These are phyloP conservation scores for Shiraia bambusicola DNA, from an alignment of 2,329 filamentous ascomycete species.

Conservation along the genomic window DNA sequence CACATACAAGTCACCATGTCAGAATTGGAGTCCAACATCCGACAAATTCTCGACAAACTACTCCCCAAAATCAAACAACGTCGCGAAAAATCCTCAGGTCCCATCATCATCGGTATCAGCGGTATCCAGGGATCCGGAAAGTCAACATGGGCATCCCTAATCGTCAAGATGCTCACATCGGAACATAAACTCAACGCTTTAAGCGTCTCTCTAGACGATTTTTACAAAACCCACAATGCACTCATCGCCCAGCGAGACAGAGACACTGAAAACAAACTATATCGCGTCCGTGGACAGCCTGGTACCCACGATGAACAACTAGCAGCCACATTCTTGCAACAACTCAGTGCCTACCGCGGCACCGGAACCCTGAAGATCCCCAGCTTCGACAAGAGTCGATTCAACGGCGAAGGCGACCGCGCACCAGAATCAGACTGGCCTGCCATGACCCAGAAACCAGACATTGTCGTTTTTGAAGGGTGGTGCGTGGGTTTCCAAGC, in stretches of 20 bases:
- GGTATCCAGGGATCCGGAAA: conserved; percentile 92
- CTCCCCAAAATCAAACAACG: conserved; percentile 29
- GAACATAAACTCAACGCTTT: conserved; percentile 30
- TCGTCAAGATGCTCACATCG: conserved; percentile 29
- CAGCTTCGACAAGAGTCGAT: conserved; percentile 80
- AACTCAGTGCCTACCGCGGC: conserved; percentile 53
- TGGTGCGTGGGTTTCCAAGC: conserved; percentile 87
- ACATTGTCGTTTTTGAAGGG: conserved; percentile 80
- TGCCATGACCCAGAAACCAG: conserved; percentile 56
- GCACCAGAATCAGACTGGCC: conserved; percentile 64
- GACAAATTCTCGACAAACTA: conserved; percentile 28
- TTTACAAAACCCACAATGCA: conserved; percentile 74
- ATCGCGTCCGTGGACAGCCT: conserved; percentile 81
- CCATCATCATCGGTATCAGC: conserved; percentile 85
- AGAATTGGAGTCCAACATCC: conserved; percentile 31
- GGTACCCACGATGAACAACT: conserved; percentile 78
- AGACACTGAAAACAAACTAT: conserved; percentile 70
- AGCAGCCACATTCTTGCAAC: conserved; percentile 62
- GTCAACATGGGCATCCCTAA: conserved; percentile 70
- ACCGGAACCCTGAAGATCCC: conserved; percentile 62
- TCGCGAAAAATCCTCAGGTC: conserved; percentile 48
- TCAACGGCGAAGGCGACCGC: conserved; percentile 74
- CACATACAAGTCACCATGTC: conserved; percentile 20
- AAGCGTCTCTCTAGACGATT: conserved; percentile 67
- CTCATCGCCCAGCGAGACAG: conserved; percentile 65